Evolutionary conservation across 805 yeast species (phyloP), one percentile per base, ranked within the genome.

Genomic region (Candida alai): DNA sequence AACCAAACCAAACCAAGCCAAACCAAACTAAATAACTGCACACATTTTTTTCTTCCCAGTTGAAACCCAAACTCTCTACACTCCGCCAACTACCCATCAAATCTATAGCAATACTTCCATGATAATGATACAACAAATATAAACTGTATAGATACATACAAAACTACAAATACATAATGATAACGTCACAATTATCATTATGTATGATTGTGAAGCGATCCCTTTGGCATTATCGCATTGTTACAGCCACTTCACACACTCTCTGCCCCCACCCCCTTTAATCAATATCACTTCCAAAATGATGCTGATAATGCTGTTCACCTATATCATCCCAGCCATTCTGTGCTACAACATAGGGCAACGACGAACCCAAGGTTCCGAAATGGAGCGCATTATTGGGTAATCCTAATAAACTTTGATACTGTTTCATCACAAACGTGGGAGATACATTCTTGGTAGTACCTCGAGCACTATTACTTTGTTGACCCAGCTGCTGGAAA

Each of bases 391-490:
- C 47, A 32, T 70, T 68, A 34, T 68, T 75, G 1, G 80, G 77
- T 23, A 73, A 65, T 4, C 80, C 79, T 47, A 76, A 69, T 48
- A 76, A 43, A 20, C 64, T 70, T 44, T 73, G 74, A 45, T 73
- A 73, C 52, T 76, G 78, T 43, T 69, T 72, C 30, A 65, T 64
- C 29, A 79, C 78, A 27, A 78, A 76, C 2, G 73, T 59, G 3
- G 78, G 70, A 4, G 80, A 70, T 7, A 62, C 68, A 27, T 64
- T 68, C 46, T 60, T 74, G 14, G 27, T 19, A 25, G 19, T 29
- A 17, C 37, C 34, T 22, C 19, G 3, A 13, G 31, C 31, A 26
- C 19, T 8, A 26, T 4, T 13, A 8, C 19, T n/a, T n/a, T n/a
- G n/a, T n/a, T n/a, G n/a, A n/a, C n/a, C n/a, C n/a, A n/a, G n/a